phyloP scores from a whole-genome alignment of 179 eudicot genomes.

The Camellia oleifera region DNA sequence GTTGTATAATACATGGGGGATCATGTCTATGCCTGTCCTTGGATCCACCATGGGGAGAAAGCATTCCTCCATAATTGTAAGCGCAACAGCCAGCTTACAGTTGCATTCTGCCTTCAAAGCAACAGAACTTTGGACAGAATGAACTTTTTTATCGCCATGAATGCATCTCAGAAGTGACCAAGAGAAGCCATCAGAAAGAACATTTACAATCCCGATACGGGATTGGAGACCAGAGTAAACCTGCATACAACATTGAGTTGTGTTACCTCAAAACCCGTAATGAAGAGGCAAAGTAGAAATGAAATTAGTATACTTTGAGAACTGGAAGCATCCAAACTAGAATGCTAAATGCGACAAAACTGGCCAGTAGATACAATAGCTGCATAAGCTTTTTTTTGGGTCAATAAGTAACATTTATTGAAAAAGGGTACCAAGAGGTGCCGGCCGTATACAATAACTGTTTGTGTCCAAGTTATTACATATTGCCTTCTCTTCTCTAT shows the following conservation, averaged over 20 bases:
- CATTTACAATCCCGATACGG: slow-evolving; percentile 54
- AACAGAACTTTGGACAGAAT: slow-evolving; percentile 62
- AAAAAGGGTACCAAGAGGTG: background rate
- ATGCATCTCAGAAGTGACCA: slow-evolving; percentile 89
- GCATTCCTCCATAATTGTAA: slow-evolving; percentile 97
- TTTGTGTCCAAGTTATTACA: background rate
- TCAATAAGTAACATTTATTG: background rate
- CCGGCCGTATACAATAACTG: background rate
- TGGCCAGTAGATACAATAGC: background rate
- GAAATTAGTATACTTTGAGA: too few relatives aligned
- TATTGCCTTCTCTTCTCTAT: background rate
- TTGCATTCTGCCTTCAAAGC: slow-evolving; percentile 95
- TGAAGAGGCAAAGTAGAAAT: too few relatives aligned
- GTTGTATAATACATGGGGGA: slow-evolving; percentile 88
- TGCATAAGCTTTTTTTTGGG: background rate
- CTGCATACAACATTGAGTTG: slow-evolving; percentile 39
- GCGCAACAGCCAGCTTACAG: slow-evolving; percentile 91
- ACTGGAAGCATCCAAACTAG: background rate
- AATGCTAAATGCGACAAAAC: background rate
- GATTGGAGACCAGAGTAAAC: slow-evolving; percentile 71
- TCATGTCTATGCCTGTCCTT: slow-evolving; percentile 91
- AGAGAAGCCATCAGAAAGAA: slow-evolving; percentile 57
- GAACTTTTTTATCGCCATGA: slow-evolving; percentile 75
- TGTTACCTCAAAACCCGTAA: background rate
- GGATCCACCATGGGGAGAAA: slow-evolving; percentile 93